phyloP scores from a whole-genome alignment of 495 filamentous ascomycete species.

The Daldinia caldariorum region DNA sequence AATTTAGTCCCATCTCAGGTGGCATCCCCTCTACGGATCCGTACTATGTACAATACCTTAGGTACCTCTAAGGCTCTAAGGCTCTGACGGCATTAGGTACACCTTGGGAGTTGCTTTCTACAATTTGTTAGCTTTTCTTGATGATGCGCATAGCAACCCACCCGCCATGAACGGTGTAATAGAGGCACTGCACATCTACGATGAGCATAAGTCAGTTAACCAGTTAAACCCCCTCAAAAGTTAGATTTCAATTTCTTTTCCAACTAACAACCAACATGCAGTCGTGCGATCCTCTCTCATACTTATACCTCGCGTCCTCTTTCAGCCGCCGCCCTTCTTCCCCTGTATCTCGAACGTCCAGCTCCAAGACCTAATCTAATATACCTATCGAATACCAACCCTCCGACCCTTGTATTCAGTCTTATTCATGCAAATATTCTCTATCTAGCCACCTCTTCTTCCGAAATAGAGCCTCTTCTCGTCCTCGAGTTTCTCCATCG shows the following conservation, averaged over 20 bases:
- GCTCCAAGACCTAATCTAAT: conserved; percentile 85
- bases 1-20: too few species aligned
- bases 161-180: conserved; percentile 80
- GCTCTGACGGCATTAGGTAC: too few species aligned
- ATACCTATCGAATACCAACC: conserved; percentile 80
- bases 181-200: conserved; percentile 95
- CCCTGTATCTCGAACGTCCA: conserved; percentile 87
- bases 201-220: conserved; percentile 80
- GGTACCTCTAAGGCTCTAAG: too few species aligned
- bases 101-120: too few species aligned
- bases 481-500: conserved; percentile 95
- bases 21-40: too few species aligned
- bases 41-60: too few species aligned
- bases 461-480: conserved; percentile 92
- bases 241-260: background rate
- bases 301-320: conserved; percentile 77
- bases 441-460: conserved; percentile 82
- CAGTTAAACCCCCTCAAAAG: background rate
- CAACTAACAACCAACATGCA: conserved; percentile 20
- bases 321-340: conserved; percentile 76
- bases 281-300: conserved; percentile 62
- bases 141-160: conserved; percentile 40
- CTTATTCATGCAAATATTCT: conserved; percentile 86
- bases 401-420: conserved; percentile 90
- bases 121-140: background rate